phyloP scores from a whole-genome alignment of 1,284 basidiomycete genomes.

The Tilletia horrida region DNA sequence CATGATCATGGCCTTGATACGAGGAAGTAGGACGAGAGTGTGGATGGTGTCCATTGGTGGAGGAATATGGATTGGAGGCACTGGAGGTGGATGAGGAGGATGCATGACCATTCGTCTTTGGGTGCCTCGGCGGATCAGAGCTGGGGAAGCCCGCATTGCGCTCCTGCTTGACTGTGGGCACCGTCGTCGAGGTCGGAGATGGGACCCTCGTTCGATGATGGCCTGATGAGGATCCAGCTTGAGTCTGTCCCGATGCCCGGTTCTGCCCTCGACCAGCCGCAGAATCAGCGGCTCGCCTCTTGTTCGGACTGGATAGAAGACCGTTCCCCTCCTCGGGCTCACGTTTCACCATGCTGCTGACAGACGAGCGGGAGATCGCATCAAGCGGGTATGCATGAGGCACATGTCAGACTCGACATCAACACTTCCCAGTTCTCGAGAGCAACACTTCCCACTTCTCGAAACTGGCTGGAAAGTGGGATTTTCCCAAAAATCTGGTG shows the following conservation, averaged over 20 bases:
- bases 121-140: too few relatives aligned
- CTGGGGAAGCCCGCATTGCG: too few relatives aligned
- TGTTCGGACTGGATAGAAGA: not conserved
- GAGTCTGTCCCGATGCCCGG: not conserved
- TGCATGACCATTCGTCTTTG: not conserved
- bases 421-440: too few relatives aligned
- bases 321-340: slow-evolving; percentile 10
- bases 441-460: too few relatives aligned
- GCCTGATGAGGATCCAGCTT: not conserved
- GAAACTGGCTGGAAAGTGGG: too few relatives aligned
- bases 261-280: not conserved
- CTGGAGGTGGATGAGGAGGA: not conserved
- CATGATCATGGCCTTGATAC: not conserved
- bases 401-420: too few relatives aligned
- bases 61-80: not conserved
- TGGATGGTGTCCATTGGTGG: not conserved
- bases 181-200: not conserved
- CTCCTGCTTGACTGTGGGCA: too few relatives aligned
- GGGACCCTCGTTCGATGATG: not conserved
- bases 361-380: not conserved
- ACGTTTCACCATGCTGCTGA: slow-evolving; percentile 8
- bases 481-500: too few relatives aligned
- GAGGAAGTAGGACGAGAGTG: not conserved
- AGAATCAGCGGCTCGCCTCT: not conserved
- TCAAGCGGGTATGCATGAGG: too few relatives aligned